phyloP scores from a whole-genome alignment of 805 yeast genomes.

The Candida michaelii region DNA sequence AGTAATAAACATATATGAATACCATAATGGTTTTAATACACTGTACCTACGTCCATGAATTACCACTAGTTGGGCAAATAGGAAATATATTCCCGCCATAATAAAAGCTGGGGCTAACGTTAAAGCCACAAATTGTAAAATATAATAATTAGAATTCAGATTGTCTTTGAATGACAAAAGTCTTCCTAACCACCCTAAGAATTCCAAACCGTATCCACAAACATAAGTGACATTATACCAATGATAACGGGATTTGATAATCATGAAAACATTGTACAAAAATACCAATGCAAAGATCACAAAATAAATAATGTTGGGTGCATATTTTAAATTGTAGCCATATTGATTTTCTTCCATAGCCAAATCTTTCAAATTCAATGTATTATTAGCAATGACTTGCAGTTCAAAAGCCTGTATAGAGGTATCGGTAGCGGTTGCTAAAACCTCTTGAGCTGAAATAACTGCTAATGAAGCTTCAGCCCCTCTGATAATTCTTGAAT shows the following conservation, averaged over 20 bases:
- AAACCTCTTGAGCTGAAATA: slow-evolving; percentile 33
- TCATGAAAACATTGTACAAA: slow-evolving; percentile 26
- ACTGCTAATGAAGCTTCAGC: slow-evolving; percentile 38
- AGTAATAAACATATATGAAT: slow-evolving; percentile 41
- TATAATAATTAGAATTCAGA: slow-evolving; percentile 20
- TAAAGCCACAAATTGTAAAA: slow-evolving; percentile 34
- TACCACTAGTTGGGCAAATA: slow-evolving; percentile 41
- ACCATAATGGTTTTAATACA: slow-evolving; percentile 42
- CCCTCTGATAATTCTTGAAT: slow-evolving; percentile 29
- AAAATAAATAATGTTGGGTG: slow-evolving; percentile 34
- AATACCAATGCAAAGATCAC: slow-evolving; percentile 26
- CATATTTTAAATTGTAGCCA: slow-evolving; percentile 22
- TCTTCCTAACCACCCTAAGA: slow-evolving; percentile 40
- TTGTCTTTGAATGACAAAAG: slow-evolving; percentile 27
- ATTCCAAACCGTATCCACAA: slow-evolving; percentile 36
- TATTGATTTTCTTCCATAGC: slow-evolving; percentile 30
- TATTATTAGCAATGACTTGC: slow-evolving; percentile 31
- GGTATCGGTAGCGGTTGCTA: slow-evolving; percentile 39
- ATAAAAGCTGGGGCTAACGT: slow-evolving; percentile 44
- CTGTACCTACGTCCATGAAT: slow-evolving; percentile 39
- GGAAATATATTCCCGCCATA: slow-evolving; percentile 43
- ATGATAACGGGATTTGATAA: slow-evolving; percentile 31
- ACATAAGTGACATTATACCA: slow-evolving; percentile 42
- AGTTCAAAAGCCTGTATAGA: slow-evolving; percentile 29
- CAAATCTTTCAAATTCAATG: slow-evolving; percentile 31